Evolutionary conservation across 148 eudicot genomes (phyloP).

Genomic region (Fagopyrum tataricum): DNA sequence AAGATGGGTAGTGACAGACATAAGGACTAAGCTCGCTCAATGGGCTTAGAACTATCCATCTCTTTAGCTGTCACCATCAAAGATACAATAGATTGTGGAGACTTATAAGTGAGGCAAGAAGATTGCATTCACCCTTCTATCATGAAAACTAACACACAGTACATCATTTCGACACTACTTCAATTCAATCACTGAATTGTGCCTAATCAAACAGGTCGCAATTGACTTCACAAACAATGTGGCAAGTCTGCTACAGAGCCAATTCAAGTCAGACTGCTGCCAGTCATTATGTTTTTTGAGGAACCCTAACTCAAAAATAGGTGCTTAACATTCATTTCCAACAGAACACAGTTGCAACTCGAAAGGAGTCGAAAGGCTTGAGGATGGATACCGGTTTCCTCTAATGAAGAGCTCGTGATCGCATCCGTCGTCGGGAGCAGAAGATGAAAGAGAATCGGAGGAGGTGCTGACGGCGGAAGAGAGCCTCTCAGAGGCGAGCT

Average conservation of each 20-base stretch:
- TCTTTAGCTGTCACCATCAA: not conserved
- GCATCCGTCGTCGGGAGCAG: slow-evolving; percentile 26
- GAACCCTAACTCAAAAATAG: slow-evolving; percentile 2
- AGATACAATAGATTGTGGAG: too few species aligned
- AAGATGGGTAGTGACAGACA: not conserved
- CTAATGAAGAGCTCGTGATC: slow-evolving; percentile 90
- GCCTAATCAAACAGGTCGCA: not conserved
- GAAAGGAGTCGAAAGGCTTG: not conserved
- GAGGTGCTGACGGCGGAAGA: slow-evolving; percentile 19
- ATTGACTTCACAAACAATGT: not conserved
- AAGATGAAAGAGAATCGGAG: slow-evolving; percentile 19
- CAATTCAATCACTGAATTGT: not conserved
- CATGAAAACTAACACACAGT: not conserved
- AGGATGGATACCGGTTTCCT: slow-evolving; percentile 49
- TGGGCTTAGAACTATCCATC: not conserved
- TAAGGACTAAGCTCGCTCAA: not conserved
- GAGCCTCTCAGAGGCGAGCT: slow-evolving; percentile 33
- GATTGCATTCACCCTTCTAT: not conserved
- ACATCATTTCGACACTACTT: not conserved
- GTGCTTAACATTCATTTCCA: not conserved
- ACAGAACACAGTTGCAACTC: not conserved
- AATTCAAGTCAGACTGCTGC: not conserved
- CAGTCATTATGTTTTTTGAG: not conserved
- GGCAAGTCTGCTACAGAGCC: not conserved
- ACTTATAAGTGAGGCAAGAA: too few species aligned